Evolutionary conservation across 345 rosid genomes (phyloP).

Genomic region (Eucalyptus polybractea): DNA sequence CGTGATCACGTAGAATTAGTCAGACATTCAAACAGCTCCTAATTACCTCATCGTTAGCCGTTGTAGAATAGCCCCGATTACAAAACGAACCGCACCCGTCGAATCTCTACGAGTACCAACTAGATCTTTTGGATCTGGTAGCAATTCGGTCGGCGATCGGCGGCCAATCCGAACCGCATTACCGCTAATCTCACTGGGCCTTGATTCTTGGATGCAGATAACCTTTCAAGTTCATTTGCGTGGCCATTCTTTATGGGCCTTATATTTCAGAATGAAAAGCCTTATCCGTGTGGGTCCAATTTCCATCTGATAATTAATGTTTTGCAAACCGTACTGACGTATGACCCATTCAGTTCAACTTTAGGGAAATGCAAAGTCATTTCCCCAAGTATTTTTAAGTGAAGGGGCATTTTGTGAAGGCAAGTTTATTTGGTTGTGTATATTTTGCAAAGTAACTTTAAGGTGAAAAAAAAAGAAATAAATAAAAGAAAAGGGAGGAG

Average conservation of each 20-base stretch:
- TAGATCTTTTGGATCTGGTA: neutral
- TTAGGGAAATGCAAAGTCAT: too few species aligned
- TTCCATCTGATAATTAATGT: neutral
- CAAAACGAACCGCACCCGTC: neutral
- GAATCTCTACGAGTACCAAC: neutral
- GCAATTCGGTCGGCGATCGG: neutral
- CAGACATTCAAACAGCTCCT: neutral
- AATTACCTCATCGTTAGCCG: neutral
- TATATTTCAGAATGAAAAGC: neutral
- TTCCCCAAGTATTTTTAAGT: too few species aligned
- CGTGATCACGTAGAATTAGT: neutral
- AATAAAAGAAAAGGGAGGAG: too few species aligned
- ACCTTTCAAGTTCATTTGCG: neutral
- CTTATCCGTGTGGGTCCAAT: neutral
- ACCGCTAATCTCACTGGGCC: neutral
- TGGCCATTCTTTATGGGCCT: neutral
- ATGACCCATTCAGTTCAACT: rapidly evolving
- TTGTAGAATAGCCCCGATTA: neutral
- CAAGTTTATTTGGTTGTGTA: too few species aligned
- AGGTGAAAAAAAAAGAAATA: too few species aligned
- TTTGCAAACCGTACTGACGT: too few species aligned
- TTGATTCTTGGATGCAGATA: neutral
- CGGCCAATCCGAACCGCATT: neutral
- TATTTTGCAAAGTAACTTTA: too few species aligned
- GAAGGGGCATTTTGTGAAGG: too few species aligned